phyloP scores from a whole-genome alignment of 805 yeast species.

The Candida piceae region DNA sequence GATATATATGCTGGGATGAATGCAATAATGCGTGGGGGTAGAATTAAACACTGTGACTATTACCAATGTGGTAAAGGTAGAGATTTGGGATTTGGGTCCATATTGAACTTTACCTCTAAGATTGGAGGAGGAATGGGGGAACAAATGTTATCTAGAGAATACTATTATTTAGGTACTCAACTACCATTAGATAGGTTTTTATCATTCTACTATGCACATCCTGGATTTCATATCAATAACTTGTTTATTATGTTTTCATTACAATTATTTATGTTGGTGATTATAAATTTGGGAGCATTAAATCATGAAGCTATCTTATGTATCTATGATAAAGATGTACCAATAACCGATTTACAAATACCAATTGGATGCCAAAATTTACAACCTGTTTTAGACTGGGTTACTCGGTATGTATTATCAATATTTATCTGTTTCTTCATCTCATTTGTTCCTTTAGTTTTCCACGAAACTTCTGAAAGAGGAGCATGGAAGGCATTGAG shows the following conservation, averaged over 20 bases:
- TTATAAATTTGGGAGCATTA: slow-evolving; percentile 76
- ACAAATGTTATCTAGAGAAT: slow-evolving; percentile 80
- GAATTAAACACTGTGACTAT: slow-evolving; percentile 83
- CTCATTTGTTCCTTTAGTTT: slow-evolving; percentile 79
- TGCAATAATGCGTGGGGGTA: slow-evolving; percentile 78
- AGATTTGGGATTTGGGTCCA: slow-evolving; percentile 83
- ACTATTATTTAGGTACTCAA: slow-evolving; percentile 75
- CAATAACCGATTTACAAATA: slow-evolving; percentile 64
- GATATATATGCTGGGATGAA: slow-evolving; percentile 89
- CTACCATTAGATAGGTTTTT: slow-evolving; percentile 76
- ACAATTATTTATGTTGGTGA: slow-evolving; percentile 77
- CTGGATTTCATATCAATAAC: slow-evolving; percentile 86
- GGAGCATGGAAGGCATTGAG: slow-evolving; percentile 72
- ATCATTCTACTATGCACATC: slow-evolving; percentile 80
- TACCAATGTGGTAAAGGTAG: slow-evolving; percentile 90
- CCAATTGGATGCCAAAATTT: slow-evolving; percentile 87
- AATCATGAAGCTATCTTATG: slow-evolving; percentile 70
- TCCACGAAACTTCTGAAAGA: slow-evolving; percentile 84
- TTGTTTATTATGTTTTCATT: slow-evolving; percentile 81
- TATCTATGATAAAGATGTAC: slow-evolving; percentile 56
- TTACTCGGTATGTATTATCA: slow-evolving; percentile 79
- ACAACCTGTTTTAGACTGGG: slow-evolving; percentile 86
- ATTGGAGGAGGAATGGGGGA: slow-evolving; percentile 95
- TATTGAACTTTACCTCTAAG: slow-evolving; percentile 79
- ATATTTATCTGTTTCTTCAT: slow-evolving; percentile 91